Base-by-base conservation (phyloP, 305 asterid genomes). In the Solanum hybrid region DNA sequence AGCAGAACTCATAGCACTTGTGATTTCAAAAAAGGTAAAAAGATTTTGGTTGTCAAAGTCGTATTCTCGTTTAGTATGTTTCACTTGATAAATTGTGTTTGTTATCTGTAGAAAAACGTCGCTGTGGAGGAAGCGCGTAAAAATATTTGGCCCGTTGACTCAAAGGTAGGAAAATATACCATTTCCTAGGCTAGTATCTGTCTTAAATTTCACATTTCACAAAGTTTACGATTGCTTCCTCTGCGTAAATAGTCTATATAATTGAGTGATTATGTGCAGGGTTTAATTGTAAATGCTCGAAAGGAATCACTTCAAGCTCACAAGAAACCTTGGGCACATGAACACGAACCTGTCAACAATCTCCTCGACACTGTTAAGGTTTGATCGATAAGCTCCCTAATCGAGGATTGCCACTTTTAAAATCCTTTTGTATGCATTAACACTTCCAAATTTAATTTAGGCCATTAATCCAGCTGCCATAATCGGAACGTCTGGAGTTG, bases 301-400 rank as follows among this genome's bases (percentile, higher is more conserved):
- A 94, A 92, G 92, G 98, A 92, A 89, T 93, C 95, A 60, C 99
- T 96, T 92, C 98, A 95, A 85, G 95, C 93, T 91, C 95, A 95
- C 92, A 95, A 96, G 96, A 89, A 94, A 89, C 97, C 96, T 24
- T 96, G 97, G 98, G 98, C 99, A 42, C 98, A 96, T 86, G 98
- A 94, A 71, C 97, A 94, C 40, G 96, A 95, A 90, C 95, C 95
- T 75, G 88, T 93, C 86, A 29, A 87, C 79, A 94, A 91, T 91
- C 98, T 96, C 89, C 90, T 95, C 64, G 98, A 95, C 32, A 96
- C 98, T 56, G 96, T 95, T 92, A 94, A 95, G 98, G 97, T 96
- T 46, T 64, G 92, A 34, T 46, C 88, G 86, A 81, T 89, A 8
- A 40, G 36, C 69, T 80, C 13, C 66, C 36, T 79, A 37, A 8